These are phyloP conservation scores for Ogataea philodendri DNA, from an alignment of 805 yeast genomes.

Conservation along the genomic window DNA sequence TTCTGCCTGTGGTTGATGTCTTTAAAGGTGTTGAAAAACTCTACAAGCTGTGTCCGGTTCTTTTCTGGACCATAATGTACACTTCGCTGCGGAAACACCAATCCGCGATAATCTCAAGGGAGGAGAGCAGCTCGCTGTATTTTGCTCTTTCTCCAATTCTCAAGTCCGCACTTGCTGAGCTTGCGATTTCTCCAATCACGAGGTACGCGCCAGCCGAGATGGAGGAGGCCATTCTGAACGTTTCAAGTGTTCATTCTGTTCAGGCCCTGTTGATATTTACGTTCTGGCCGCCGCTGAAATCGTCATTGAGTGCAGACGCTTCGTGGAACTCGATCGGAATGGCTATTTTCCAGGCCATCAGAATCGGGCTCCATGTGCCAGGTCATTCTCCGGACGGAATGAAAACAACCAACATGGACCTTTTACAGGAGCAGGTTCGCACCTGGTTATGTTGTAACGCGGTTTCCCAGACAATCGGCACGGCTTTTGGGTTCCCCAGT, in stretches of 20 bases:
- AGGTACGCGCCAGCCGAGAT: conserved; percentile 75
- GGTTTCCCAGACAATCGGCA: conserved; percentile 85
- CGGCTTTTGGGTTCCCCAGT: conserved; percentile 93
- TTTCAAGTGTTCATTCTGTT: conserved; percentile 88
- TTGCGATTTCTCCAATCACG: conserved; percentile 87
- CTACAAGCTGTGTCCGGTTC: conserved; percentile 76
- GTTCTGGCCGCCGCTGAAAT: conserved; percentile 94
- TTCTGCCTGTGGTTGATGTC: conserved; percentile 85
- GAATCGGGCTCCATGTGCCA: conserved; percentile 87
- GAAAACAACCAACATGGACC: conserved; percentile 42
- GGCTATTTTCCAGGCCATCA: conserved; percentile 87
- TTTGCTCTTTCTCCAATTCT: conserved; percentile 64
- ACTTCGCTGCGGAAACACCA: conserved; percentile 71
- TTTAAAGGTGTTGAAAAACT: conserved; percentile 77
- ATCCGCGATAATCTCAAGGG: conserved; percentile 25
- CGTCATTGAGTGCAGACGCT: conserved; percentile 92
- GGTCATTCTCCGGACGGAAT: conserved; percentile 53
- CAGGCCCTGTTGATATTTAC: conserved; percentile 89
- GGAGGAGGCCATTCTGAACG: conserved; percentile 80
- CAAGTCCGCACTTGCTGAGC: conserved; percentile 77
- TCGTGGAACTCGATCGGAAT: conserved; percentile 95
- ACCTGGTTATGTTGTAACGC: conserved; percentile 96
- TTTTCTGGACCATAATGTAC: conserved; percentile 92
- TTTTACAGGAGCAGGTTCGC: conserved; percentile 71
- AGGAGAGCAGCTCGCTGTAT: conserved; percentile 42